Evolutionary conservation across 768 basidiomycete genomes (phyloP), one percentile per base, ranked within the genome.

Genomic region (Rhizopogon vulgaris): DNA sequence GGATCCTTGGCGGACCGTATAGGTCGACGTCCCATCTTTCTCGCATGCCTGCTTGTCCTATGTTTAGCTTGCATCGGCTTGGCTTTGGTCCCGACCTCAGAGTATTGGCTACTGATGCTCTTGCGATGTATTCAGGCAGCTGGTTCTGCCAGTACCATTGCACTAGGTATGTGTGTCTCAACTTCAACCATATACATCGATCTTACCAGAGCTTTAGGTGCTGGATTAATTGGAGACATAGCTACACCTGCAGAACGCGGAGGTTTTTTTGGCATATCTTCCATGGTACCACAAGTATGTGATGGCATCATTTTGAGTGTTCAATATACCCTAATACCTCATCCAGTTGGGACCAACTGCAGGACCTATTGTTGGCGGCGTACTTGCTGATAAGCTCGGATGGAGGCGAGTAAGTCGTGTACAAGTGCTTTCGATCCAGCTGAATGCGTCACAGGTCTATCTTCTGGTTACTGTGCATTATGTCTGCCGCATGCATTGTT

Each of bases 171-270:
- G 63, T 60, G 32, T 39, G 63, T 60, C 30, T 17, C 30, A 10
- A 27, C 12, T 5, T 37, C 11, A 6, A 34, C 27, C 14, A 6
- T 4, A 53, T 40, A 5, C 32, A 28, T 3, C 38, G 17, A 18
- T 36, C 48, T 54, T 12, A 61, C 11, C 10, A 18, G 12, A 27
- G 37, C 37, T 25, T 37, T 56, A 82, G 84, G 84, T 48, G 82
- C 85, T 32, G 91, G 91, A 5, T 81, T 88, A 6, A 78, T 94
- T 51, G 81, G 81, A 2, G 91, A 94, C 62, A 85, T 94, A 25
- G 78, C 87, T 5, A 77, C 77, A 2, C 82, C 79, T 0, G 75
- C 78, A 36, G 89, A 93, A 67, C 72, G 90, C 34, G 91, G 87
- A 15, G 78, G 82, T 6, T 90, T 84, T 67, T 77, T 83, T 51